A percentile compares a stretch with the other conserved stretches of the same genome.
phyloP scores from a whole-genome alignment of 257 asterid species.

The Handroanthus guayacan region DNA sequence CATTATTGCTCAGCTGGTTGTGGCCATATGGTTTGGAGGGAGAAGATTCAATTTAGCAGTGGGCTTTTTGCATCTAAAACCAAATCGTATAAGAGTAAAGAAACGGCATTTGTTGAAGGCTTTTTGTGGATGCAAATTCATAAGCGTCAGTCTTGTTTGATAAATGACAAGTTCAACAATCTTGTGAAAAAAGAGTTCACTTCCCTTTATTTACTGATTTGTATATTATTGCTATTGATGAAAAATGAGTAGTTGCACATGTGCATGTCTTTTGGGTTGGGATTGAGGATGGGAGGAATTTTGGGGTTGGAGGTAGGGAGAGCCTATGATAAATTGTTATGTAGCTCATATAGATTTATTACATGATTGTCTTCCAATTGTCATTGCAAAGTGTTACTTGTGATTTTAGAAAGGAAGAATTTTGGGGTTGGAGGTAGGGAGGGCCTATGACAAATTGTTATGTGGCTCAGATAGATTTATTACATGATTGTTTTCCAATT shows the following conservation, averaged over 20 bases:
- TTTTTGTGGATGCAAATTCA: neutral
- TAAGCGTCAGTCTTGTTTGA: neutral
- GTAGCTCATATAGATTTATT: neutral
- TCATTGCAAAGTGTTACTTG: neutral
- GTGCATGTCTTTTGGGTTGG: neutral
- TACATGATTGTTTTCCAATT: neutral
- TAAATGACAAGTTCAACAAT: neutral
- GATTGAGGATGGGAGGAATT: neutral
- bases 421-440: neutral
- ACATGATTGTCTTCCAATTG: neutral
- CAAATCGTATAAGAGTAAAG: conserved; percentile 5
- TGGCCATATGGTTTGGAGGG: neutral
- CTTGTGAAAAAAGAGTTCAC: conserved; percentile 2
- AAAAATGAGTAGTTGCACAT: no score
- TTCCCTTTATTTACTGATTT: neutral
- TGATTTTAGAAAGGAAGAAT: neutral
- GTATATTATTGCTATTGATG: neutral
- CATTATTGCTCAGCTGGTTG: neutral
- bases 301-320: neutral
- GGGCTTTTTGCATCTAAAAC: neutral
- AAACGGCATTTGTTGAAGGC: neutral
- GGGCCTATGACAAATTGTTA: neutral
- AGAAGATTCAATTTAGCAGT: neutral
- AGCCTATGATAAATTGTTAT: neutral
- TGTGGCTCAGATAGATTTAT: neutral